Base-by-base conservation (phyloP, 768 basidiomycete genomes). In the Tubosaeta brunneosetosa region DNA sequence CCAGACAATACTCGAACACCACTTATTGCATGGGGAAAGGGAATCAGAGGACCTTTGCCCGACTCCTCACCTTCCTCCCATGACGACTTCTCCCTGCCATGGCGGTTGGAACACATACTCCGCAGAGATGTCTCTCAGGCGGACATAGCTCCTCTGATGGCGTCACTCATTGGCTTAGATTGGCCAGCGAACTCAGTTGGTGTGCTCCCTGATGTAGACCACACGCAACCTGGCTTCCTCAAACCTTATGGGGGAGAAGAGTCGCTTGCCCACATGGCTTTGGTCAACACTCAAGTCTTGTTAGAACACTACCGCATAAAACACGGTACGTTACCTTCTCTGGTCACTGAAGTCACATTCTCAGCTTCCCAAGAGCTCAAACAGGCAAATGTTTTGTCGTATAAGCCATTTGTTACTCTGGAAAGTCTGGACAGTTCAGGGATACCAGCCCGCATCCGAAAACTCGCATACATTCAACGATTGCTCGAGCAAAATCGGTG, bases 1-100 rank as follows among this genome's bases (percentile, higher is more conserved):
- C 91, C 91, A 0, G 91, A 93, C 63, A 91, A 87, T 60, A 92
- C 91, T 6, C 81, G 89, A 41, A 94, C 91, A 2, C 91, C 91
- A 16, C 75, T 91, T 6, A 75, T 94, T 19, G 83, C 79, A 2
- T 94, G 91, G 91, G 91, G 91, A 0, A 75, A 81, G 33, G 90
- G 90, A 6, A 69, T 92, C 36, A 81, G 89, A 12, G 78, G 80
- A 0, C 88, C 89, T n/a, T 57, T 85, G 0, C 77, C 78, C 11
- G 80, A 85, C 54, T 70, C 71, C 6, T 58, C 59, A 2, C 73
- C 64, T 22, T 80, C 85, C 3, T 85, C 86, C 0, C 85, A 89
- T 50, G 89, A 91, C 58, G 71, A 75, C 0, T 90, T 85, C 62
- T 89, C 89, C 2, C 62, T 61, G 33, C 74, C 79, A 2, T 92